phyloP scores from a whole-genome alignment of 129 eudicot genomes.

The carrot (Daucus carota) region DNA sequence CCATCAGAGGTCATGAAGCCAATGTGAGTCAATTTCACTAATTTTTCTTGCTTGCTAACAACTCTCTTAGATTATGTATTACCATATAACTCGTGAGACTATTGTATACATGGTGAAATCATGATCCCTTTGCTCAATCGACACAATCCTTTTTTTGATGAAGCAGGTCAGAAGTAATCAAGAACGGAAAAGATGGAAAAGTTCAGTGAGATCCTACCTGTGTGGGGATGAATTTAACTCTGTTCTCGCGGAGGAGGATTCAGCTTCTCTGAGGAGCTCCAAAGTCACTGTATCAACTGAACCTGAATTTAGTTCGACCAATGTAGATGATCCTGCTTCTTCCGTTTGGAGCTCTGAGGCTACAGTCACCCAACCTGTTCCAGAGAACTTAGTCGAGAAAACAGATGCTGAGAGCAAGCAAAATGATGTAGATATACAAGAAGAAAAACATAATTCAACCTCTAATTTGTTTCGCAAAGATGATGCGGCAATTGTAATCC shows the following conservation, averaged over 20 bases:
- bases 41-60: neutral
- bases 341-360: slow-evolving; percentile 54
- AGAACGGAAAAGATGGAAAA: slow-evolving; percentile 51
- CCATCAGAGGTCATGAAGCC: slow-evolving; percentile 31
- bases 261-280: slow-evolving; percentile 11
- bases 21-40: slow-evolving; percentile 28
- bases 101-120: neutral
- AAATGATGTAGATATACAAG: neutral
- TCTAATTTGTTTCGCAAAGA: slow-evolving; percentile 27
- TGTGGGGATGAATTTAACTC: slow-evolving; percentile 78
- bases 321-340: slow-evolving; percentile 38
- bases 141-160: neutral
- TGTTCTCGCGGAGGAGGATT: slow-evolving; percentile 42
- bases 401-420: slow-evolving; percentile 13
- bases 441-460: slow-evolving; percentile 24
- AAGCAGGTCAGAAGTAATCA: slow-evolving; percentile 34
- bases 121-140: neutral
- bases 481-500: slow-evolving; percentile 70
- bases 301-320: slow-evolving; percentile 24
- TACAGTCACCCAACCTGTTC: slow-evolving; percentile 49
- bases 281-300: slow-evolving; percentile 16
- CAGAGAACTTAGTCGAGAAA: slow-evolving; percentile 13
- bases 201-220: slow-evolving; percentile 63
- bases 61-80: neutral
- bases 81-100: neutral